These are phyloP conservation scores for Mycena rosella DNA, from an alignment of 768 basidiomycete species.

Conservation along the genomic window DNA sequence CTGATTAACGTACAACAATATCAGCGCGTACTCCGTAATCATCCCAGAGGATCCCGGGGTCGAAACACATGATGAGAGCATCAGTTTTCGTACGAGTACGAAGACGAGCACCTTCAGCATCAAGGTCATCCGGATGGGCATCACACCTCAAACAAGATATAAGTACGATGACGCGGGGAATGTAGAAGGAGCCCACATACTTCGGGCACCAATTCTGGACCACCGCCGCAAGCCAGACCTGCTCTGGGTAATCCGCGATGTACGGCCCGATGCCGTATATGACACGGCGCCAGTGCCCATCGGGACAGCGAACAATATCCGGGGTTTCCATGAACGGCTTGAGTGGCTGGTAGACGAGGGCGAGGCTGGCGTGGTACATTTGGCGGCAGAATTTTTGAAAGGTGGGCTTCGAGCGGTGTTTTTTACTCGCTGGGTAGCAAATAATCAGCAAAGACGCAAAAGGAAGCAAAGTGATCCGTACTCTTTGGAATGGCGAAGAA, in stretches of 20 bases:
- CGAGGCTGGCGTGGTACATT: conserved; percentile 40
- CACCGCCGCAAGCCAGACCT: conserved; percentile 38
- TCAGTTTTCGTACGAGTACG: too few species aligned
- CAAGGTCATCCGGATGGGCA: too few species aligned
- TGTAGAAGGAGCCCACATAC: background rate
- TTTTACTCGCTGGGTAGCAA: conserved; percentile 26
- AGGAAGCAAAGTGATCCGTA: background rate
- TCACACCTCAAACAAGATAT: too few species aligned
- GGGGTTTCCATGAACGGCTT: conserved; percentile 40
- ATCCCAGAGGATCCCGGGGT: too few species aligned
- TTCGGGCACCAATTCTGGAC: conserved; percentile 44
- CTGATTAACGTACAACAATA: too few species aligned
- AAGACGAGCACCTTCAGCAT: conserved; percentile 29
- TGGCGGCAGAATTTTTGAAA: conserved; percentile 41
- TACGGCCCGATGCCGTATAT: conserved; percentile 44
- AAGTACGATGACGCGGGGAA: background rate
- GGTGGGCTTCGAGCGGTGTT: conserved; percentile 30
- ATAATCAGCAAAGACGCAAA: background rate
- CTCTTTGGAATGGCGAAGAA: conserved; percentile 20
- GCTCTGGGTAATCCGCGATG: conserved; percentile 49
- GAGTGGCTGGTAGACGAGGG: conserved; percentile 35
- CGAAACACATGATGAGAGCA: too few species aligned
- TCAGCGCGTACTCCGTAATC: too few species aligned
- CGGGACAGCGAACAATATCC: conserved; percentile 38
- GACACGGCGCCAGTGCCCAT: conserved; percentile 42